phyloP scores from a whole-genome alignment of 495 filamentous ascomycete species.

The Usnea hakonensis region DNA sequence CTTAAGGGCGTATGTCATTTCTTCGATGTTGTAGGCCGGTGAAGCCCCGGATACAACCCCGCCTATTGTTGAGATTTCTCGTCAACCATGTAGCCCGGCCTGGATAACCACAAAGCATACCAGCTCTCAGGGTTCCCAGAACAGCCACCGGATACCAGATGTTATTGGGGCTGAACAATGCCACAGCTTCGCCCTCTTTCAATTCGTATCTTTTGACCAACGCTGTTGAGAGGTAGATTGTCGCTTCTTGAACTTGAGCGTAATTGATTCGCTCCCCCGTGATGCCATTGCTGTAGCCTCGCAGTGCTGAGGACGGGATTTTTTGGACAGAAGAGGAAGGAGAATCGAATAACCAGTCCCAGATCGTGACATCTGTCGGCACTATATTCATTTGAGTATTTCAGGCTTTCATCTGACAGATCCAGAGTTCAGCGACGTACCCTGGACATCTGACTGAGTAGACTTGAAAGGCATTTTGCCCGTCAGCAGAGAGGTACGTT shows the following conservation, averaged over 20 bases:
- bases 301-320: conserved; percentile 31
- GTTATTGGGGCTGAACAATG: conserved; percentile 50
- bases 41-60: conserved; percentile 49
- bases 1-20: conserved; percentile 54
- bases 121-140: conserved; percentile 43
- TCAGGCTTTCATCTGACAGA: neutral
- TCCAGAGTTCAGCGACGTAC: conserved; percentile 17
- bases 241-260: conserved; percentile 40
- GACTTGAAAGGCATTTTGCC: conserved; percentile 33
- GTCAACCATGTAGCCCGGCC: neutral
- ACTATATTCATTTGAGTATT: conserved; percentile 30
- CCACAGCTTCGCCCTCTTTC: conserved; percentile 40
- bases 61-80: conserved; percentile 19
- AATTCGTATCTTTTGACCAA: conserved; percentile 46
- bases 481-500: neutral
- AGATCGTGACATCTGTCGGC: conserved; percentile 45
- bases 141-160: conserved; percentile 57
- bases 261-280: conserved; percentile 51
- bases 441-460: conserved; percentile 30
- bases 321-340: conserved; percentile 36
- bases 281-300: conserved; percentile 46
- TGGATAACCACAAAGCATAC: conserved; percentile 1
- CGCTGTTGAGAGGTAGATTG: conserved; percentile 49
- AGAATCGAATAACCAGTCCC: conserved; percentile 55
- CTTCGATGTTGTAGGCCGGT: conserved; percentile 53